Conservation (phyloP, 805 yeast species). For the Monosporozyma aquatica region DNA sequence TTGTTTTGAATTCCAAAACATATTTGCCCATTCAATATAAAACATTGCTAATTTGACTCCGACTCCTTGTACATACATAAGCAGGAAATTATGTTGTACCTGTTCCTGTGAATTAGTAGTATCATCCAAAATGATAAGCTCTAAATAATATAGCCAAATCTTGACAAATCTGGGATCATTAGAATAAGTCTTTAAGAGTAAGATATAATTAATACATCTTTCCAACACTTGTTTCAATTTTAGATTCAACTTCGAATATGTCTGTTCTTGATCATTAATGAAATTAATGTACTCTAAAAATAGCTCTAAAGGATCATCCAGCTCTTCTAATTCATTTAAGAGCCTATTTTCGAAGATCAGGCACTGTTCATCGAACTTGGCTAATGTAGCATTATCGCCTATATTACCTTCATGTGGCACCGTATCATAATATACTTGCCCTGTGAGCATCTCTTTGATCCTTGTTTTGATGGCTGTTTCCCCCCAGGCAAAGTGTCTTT, state of each 20-base stretch:
- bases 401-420: no score
- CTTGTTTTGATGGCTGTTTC: not conserved
- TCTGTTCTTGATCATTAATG: constrained; percentile 48
- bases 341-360: constrained; percentile 38
- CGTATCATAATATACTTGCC: not conserved
- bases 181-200: constrained; percentile 56
- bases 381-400: not conserved
- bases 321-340: constrained; percentile 39
- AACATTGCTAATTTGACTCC: constrained; percentile 59
- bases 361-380: not conserved
- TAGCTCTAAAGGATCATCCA: constrained; percentile 78
- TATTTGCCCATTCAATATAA: constrained; percentile 72
- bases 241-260: not conserved
- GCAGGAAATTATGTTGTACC: constrained; percentile 62
- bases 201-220: constrained; percentile 46
- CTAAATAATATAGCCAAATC: constrained; percentile 74
- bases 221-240: constrained; percentile 58
- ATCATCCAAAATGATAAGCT: constrained; percentile 13
- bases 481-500: no score
- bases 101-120: constrained; percentile 54
- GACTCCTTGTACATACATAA: constrained; percentile 60
- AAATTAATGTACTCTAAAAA: constrained; percentile 70
- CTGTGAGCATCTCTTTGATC: not conserved
- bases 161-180: constrained; percentile 75
- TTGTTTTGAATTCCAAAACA: constrained; percentile 11